Evolutionary conservation across 2,329 filamentous ascomycete species (phyloP).

Genomic region (Aspergillus novoparasiticus): DNA sequence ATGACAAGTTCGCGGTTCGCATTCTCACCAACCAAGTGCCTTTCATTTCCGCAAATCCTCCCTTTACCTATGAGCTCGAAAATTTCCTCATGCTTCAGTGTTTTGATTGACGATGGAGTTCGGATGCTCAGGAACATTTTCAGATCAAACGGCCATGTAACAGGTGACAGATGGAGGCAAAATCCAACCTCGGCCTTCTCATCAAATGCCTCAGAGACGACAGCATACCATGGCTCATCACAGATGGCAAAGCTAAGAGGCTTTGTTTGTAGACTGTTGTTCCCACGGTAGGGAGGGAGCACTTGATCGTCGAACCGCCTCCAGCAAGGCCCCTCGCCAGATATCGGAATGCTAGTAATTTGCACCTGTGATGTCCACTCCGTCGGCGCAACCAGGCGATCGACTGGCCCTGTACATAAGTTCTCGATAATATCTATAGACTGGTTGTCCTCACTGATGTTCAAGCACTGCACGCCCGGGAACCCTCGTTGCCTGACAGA

Average conservation of each 20-base stretch:
- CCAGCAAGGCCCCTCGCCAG: conserved; percentile 54
- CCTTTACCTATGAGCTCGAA: conserved; percentile 55
- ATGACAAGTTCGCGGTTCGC: conserved; percentile 54
- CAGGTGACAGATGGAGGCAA: conserved; percentile 37
- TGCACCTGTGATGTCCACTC: conserved; percentile 48
- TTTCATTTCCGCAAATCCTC: conserved; percentile 61
- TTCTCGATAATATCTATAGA: conserved; percentile 61
- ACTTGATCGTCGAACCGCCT: conserved; percentile 48
- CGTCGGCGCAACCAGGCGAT: conserved; percentile 46
- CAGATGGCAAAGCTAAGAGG: conserved; percentile 25
- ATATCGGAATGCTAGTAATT: conserved; percentile 58
- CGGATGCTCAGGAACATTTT: conserved; percentile 33
- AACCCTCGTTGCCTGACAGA: conserved; percentile 56
- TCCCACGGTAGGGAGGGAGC: conserved; percentile 51
- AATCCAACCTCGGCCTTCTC: conserved; percentile 34
- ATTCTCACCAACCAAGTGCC: conserved; percentile 65
- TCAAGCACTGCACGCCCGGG: conserved; percentile 54
- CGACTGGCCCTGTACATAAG: conserved; percentile 53
- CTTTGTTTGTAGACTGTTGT: conserved; percentile 39
- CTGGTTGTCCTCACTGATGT: conserved; percentile 51
- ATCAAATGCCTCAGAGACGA: conserved; percentile 41
- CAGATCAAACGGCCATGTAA: conserved; percentile 29
- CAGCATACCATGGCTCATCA: conserved; percentile 37
- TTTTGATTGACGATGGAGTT: conserved; percentile 25
- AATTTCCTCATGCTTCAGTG: conserved; percentile 43